Base-by-base conservation (phyloP, 208 protist genomes). In the Leishmania turanica region DNA sequence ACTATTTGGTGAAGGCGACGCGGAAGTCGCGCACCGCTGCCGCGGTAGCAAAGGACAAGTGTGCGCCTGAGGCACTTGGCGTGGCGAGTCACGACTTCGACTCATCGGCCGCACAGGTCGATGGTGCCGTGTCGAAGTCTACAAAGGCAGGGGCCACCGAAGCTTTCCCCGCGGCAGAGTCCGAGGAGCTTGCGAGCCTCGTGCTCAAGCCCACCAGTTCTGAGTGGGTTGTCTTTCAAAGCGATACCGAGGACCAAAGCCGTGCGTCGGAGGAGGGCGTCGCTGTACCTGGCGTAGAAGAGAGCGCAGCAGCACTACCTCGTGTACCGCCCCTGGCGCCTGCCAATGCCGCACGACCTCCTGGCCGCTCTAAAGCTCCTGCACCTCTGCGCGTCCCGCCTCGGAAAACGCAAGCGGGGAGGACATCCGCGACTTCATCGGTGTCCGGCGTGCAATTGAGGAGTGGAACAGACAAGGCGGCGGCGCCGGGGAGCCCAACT, bases 161-260 rank as follows among this genome's bases (percentile, higher is more conserved):
- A 27, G 42, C 11, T 6, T 24, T n/a, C 8, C 24, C 40, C 49
- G 56, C 11, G 21, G 4, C 5, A 24, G 24, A 15, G 2, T 31
- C 56, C 17, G 13, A 77, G 51, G 64, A 77, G 27, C 83, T 83
- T 62, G 75, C 65, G n/a, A 78, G 84, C 40, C 75, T 85, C 8
- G 24, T 73, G 34, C 45, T 81, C 13, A 62, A 83, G 78, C 68
- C 70, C 65, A 65, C 70, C 9, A 68, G 58, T 51, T 82, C 82
- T 37, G 82, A 85, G 64, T 82, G 72, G 8, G 21, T 70, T 51
- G 77, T 76, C 7, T 82, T 84, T 58, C 60, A 77, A 19, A 54
- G 66, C 4, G 58, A 78, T 40, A 40, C 56, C 11, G 49, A 64
- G 34, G 69, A 15, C 19, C 24, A 54, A 19, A 15, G 37, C 45